A percentile compares a stretch with the other conserved stretches of the same genome.
Evolutionary conservation across 2,329 filamentous ascomycete genomes (phyloP).

Genomic region (Colletotrichum tropicicola): DNA sequence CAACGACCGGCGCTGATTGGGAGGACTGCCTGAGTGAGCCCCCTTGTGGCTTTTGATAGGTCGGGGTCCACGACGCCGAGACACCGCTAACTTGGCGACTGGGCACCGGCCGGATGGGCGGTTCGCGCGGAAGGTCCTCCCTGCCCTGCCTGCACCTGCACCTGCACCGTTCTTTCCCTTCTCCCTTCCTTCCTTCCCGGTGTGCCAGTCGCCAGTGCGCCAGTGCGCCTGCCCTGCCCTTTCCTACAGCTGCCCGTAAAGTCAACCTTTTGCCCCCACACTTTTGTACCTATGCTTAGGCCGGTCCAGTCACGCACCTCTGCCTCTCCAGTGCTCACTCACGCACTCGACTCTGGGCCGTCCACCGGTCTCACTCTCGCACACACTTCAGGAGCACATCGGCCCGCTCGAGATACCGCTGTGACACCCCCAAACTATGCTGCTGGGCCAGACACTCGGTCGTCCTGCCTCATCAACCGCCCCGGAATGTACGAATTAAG

Average conservation of each 20-base stretch:
- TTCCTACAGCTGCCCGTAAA: too few relatives aligned
- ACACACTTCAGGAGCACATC: background rate
- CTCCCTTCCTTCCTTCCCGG: too few relatives aligned
- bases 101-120: conserved; percentile 16
- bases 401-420: background rate
- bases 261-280: too few relatives aligned
- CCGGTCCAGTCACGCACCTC: background rate
- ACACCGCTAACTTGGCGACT: conserved; percentile 20
- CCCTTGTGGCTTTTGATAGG: conserved; percentile 18
- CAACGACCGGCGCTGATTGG: background rate
- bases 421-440: background rate
- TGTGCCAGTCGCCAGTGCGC: too few relatives aligned
- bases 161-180: background rate
- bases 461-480: conserved; percentile 3
- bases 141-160: too few relatives aligned
- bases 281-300: too few relatives aligned
- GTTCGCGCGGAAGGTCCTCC: conserved; percentile 19
- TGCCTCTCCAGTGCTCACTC: background rate
- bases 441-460: background rate
- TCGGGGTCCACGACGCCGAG: conserved; percentile 4
- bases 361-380: background rate
- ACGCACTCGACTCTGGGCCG: background rate
- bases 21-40: background rate
- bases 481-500: conserved; percentile 9
- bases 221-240: too few relatives aligned